Percentiles rank a stretch among this genome's conserved stretches.
Evolutionary conservation across 805 yeast species (phyloP).

Genomic region (Ogataea nonfermentans): DNA sequence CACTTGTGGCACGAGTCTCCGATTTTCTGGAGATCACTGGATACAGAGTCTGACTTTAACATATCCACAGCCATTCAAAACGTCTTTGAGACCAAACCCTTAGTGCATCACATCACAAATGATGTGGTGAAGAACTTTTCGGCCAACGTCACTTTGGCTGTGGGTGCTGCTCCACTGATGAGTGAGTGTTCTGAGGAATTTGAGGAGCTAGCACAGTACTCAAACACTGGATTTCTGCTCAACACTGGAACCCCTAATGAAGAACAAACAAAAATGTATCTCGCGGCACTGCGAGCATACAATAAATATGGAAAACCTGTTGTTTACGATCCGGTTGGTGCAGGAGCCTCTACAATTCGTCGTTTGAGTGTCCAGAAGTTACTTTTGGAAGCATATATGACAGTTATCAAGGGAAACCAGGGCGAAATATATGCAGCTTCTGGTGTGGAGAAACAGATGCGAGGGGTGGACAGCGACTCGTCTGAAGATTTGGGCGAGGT

Average conservation of each 20-base stretch:
- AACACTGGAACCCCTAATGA: constrained; percentile 74
- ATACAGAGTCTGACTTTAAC: background rate
- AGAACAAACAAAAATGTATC: constrained; percentile 40
- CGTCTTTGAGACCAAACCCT: constrained; percentile 40
- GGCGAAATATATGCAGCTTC: constrained; percentile 74
- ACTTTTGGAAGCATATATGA: constrained; percentile 54
- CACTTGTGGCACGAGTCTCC: constrained; percentile 31
- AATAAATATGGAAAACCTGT: constrained; percentile 57
- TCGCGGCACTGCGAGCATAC: constrained; percentile 56
- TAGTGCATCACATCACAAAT: constrained; percentile 87
- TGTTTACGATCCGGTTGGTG: constrained; percentile 90
- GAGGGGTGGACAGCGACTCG: constrained; percentile 63
- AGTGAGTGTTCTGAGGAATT: constrained; percentile 70
- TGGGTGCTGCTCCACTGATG: constrained; percentile 89
- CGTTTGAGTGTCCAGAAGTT: constrained; percentile 45
- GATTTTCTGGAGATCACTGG: constrained; percentile 21
- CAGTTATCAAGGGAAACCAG: constrained; percentile 79
- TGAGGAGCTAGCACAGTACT: constrained; percentile 56
- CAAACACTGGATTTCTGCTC: constrained; percentile 55
- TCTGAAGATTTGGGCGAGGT: constrained; percentile 25
- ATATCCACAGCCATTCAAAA: background rate
- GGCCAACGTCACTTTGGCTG: constrained; percentile 81
- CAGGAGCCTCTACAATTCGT: constrained; percentile 73
- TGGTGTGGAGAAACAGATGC: constrained; percentile 48
- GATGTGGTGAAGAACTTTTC: constrained; percentile 84